Percentiles rank a stretch among this genome's conserved stretches.
These are phyloP conservation scores for Aspergillus eucalypticola DNA, from an alignment of 2,329 filamentous ascomycete species.

Conservation along the genomic window DNA sequence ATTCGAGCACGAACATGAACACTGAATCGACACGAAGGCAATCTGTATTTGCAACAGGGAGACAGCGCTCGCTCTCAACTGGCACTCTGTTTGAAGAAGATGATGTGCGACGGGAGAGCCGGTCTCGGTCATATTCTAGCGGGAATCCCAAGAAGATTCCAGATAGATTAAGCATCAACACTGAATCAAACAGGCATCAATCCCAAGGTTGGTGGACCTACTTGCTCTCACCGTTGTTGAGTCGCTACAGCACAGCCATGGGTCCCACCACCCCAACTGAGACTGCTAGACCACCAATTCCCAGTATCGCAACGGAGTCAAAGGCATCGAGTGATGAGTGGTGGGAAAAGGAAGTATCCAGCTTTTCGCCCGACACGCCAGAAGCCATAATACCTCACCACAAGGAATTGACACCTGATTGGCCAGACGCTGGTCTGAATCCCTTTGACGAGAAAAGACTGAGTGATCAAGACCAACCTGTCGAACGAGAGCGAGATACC, in stretches of 20 bases:
- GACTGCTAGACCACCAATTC: slow-evolving; percentile 28
- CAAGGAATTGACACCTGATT: slow-evolving; percentile 18
- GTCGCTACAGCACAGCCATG: slow-evolving; percentile 37
- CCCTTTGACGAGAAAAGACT: slow-evolving; percentile 19
- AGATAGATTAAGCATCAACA: slow-evolving; percentile 37
- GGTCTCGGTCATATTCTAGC: slow-evolving; percentile 28
- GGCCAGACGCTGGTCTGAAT: slow-evolving; percentile 21
- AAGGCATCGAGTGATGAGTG: slow-evolving; percentile 26
- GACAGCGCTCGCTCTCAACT: slow-evolving; percentile 35
- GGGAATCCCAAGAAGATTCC: slow-evolving; percentile 34
- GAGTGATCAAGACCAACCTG: slow-evolving; percentile 5
- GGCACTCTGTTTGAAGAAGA: slow-evolving; percentile 42
- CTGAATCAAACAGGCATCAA: slow-evolving; percentile 38
- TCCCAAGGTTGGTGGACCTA: slow-evolving; percentile 55
- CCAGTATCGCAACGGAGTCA: slow-evolving; percentile 22
- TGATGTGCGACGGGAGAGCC: slow-evolving; percentile 12
- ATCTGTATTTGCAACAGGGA: slow-evolving; percentile 22
- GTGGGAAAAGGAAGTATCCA: slow-evolving; percentile 33
- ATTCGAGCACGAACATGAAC: not conserved
- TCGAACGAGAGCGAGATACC: not conserved
- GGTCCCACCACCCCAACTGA: slow-evolving; percentile 31
- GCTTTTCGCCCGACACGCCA: slow-evolving; percentile 34
- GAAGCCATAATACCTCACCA: slow-evolving; percentile 21
- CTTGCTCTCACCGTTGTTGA: slow-evolving; percentile 47
- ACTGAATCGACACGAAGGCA: slow-evolving; percentile 19